Evolutionary conservation across 441 rosid genomes (phyloP).

Genomic region (Populus hybrid): DNA sequence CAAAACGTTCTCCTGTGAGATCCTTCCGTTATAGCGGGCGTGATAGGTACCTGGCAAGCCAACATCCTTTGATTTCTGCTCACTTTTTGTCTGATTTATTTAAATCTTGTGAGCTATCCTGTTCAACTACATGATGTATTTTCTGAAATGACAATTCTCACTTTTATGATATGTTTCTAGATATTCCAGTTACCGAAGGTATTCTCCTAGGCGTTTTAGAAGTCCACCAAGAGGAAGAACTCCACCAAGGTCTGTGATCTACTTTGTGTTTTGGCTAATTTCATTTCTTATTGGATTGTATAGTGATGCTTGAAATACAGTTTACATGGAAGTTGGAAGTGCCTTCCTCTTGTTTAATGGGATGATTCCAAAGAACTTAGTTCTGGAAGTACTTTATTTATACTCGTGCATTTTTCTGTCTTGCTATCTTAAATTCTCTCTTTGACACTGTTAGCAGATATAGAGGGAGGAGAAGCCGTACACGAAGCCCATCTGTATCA

Average conservation of each 20-base stretch:
- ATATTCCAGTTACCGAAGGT: conserved; percentile 67
- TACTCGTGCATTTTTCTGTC: background rate
- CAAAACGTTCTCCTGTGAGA: conserved; percentile 76
- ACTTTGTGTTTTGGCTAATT: background rate
- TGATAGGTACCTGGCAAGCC: conserved; percentile 50
- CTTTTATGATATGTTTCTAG: conserved; percentile 29
- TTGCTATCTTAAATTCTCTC: background rate
- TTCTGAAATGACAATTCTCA: background rate
- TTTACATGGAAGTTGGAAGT: background rate
- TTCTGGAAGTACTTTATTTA: background rate
- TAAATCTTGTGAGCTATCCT: background rate
- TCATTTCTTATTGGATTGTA: background rate
- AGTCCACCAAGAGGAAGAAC: conserved; percentile 86
- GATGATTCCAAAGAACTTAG: background rate
- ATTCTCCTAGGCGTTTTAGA: conserved; percentile 83
- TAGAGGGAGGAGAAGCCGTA: conserved; percentile 66
- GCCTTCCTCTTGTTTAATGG: background rate
- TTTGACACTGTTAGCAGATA: conserved; percentile 38
- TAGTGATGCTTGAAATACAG: background rate
- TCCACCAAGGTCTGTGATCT: conserved; percentile 64
- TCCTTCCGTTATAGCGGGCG: conserved; percentile 64
- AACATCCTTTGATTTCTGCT: background rate
- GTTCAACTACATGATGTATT: background rate
- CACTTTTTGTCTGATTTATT: background rate
- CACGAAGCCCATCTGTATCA: conserved; percentile 59